A percentile compares a stretch with the other conserved stretches of the same genome.
phyloP scores from a whole-genome alignment of 345 rosid species.

The Aquilaria sinensis region DNA sequence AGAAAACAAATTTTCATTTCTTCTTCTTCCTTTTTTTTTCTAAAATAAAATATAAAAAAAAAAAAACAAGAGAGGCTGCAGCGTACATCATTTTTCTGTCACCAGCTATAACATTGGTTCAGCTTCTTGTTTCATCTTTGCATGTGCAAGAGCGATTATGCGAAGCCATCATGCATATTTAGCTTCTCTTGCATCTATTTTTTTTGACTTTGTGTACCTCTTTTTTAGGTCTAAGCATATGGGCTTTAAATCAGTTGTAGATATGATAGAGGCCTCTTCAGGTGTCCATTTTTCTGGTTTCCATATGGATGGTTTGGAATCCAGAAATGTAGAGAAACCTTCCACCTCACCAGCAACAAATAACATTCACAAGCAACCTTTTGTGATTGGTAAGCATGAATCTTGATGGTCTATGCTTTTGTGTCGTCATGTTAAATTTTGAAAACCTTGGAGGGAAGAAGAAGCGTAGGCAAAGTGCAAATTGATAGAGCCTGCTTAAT shows the following conservation, averaged over 20 bases:
- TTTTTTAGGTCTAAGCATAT: slow-evolving; percentile 25
- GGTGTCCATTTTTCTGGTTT: slow-evolving; percentile 87
- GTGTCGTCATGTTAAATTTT: no score
- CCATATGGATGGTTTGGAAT: slow-evolving; percentile 63
- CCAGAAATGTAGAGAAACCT: slow-evolving; percentile 27
- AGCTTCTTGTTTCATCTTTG: no score
- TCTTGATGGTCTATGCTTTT: neutral
- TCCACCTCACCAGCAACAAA: slow-evolving; percentile 44
- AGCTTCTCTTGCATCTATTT: neutral
- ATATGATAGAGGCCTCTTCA: slow-evolving; percentile 83
- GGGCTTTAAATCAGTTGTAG: slow-evolving; percentile 68
- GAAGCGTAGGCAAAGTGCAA: no score
- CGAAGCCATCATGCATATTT: neutral
- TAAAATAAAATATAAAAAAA: no score
- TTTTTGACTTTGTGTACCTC: slow-evolving; percentile 1
- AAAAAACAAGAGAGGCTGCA: no score
- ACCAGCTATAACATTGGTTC: no score
- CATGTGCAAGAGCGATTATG: no score
- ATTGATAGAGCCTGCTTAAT: no score
- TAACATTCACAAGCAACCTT: slow-evolving; percentile 69
- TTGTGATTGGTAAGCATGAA: slow-evolving; percentile 68
- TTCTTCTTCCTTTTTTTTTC: no score
- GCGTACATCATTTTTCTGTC: no score
- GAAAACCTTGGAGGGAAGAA: no score
- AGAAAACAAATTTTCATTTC: no score